These are phyloP conservation scores for Chondrus crispus DNA, from an alignment of 23 red algal genomes.

Conservation along the genomic window DNA sequence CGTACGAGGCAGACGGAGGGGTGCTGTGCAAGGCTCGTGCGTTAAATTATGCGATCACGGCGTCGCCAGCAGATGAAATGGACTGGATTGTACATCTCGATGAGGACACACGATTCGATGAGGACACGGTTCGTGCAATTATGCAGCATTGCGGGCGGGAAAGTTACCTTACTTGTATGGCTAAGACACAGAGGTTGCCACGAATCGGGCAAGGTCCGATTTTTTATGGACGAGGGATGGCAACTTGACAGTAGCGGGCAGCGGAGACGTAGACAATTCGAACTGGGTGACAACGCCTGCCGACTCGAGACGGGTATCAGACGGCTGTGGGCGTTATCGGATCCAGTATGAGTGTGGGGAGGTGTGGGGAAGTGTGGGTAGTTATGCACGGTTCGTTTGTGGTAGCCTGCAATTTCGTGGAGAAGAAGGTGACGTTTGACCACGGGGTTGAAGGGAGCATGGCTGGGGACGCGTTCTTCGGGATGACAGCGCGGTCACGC, in stretches of 20 bases:
- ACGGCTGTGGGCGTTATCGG: conserved; percentile 67
- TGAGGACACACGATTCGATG: conserved; percentile 73
- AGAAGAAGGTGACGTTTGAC: conserved; percentile 62
- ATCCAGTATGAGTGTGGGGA: conserved; percentile 56
- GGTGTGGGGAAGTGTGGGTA: conserved; percentile 76
- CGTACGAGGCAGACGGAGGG: conserved; percentile 34
- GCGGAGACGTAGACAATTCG: background rate
- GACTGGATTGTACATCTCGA: conserved; percentile 81
- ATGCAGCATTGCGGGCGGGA: conserved; percentile 43
- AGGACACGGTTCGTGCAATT: conserved; percentile 41
- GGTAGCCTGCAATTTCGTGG: conserved; percentile 46
- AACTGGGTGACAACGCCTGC: conserved; percentile 75
- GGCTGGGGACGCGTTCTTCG: conserved; percentile 74
- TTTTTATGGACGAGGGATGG: conserved; percentile 36
- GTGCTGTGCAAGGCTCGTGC: conserved; percentile 67
- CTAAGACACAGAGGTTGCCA: conserved; percentile 27
- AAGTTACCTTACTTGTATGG: conserved; percentile 12
- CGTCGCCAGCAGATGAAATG: conserved; percentile 1
- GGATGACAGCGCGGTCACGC: conserved; percentile 34
- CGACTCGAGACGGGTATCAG: conserved; percentile 63
- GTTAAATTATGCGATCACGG: conserved; percentile 60
- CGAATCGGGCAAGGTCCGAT: conserved; percentile 79
- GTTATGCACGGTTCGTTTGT: conserved; percentile 83
- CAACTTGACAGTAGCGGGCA: background rate
- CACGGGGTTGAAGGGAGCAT: conserved; percentile 68